These are phyloP conservation scores for Collybia sordida DNA, from an alignment of 768 basidiomycete species.

Conservation along the genomic window DNA sequence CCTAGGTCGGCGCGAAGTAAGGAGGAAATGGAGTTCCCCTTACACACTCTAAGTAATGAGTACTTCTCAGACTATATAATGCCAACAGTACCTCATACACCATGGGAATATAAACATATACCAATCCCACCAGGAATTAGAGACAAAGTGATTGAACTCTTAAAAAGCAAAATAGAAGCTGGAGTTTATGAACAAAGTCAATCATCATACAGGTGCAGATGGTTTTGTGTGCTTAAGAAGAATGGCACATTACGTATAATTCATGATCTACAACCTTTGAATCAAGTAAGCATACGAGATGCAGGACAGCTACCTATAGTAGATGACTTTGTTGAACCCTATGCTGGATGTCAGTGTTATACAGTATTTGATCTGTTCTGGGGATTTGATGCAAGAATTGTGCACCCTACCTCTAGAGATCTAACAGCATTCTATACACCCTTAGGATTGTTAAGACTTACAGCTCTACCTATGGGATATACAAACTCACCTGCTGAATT, in stretches of 20 bases:
- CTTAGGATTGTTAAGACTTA: conserved; percentile 17
- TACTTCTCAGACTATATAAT: conserved; percentile 13
- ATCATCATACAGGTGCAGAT: conserved; percentile 18
- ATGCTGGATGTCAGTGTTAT: conserved; percentile 21
- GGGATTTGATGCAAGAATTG: conserved; percentile 30
- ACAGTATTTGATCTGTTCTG: conserved; percentile 31
- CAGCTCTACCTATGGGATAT: conserved; percentile 28
- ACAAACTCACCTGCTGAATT: conserved; percentile 35
- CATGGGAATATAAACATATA: conserved; percentile 8
- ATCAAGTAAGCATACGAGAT: conserved; percentile 33
- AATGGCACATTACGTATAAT: conserved; percentile 26
- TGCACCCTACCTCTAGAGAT: conserved; percentile 18
- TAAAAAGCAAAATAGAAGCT: conserved; percentile 13
- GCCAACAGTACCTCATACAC: conserved; percentile 5
- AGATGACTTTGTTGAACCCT: conserved; percentile 30
- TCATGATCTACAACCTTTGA: conserved; percentile 28
- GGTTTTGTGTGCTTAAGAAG: conserved; percentile 26
- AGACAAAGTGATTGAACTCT: conserved; percentile 17
- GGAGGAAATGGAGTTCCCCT: no score
- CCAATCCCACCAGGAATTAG: conserved; percentile 22
- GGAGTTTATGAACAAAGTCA: conserved; percentile 21
- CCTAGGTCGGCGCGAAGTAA: no score
- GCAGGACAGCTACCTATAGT: conserved; percentile 30
- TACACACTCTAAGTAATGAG: conserved; percentile 5
- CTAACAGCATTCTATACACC: conserved; percentile 32